A percentile compares a stretch with the other conserved stretches of the same genome.
These are phyloP conservation scores for Takakia lepidozioides DNA, from an alignment of 225 moss, liverwort and hornwort species.

Conservation along the genomic window DNA sequence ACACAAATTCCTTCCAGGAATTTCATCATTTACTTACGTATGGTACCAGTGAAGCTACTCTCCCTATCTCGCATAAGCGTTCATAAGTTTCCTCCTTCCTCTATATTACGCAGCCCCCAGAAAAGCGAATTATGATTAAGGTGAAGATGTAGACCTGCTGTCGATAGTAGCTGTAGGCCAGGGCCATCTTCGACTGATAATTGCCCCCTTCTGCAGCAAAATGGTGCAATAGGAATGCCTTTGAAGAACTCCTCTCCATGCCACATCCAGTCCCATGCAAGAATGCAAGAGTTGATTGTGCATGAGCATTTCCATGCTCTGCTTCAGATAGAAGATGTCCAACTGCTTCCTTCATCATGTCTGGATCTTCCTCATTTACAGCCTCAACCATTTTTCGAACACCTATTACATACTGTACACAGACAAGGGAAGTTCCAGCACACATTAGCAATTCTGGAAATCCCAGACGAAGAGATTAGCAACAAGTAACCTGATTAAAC, in stretches of 20 bases:
- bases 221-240: slow-evolving; percentile 51
- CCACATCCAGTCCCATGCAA: slow-evolving; percentile 40
- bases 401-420: slow-evolving; percentile 40
- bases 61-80: no score
- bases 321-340: slow-evolving; percentile 26
- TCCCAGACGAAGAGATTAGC: no score
- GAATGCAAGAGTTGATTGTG: slow-evolving; percentile 62
- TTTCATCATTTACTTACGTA: no score
- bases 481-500: no score
- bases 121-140: no score
- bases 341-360: slow-evolving; percentile 38
- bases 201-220: slow-evolving; percentile 57
- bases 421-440: slow-evolving; percentile 5
- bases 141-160: slow-evolving; percentile 25
- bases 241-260: slow-evolving; percentile 41
- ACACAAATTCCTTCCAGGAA: no score
- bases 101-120: no score
- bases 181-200: slow-evolving; percentile 61
- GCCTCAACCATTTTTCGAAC: slow-evolving; percentile 48
- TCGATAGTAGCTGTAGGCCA: slow-evolving; percentile 60
- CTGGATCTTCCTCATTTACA: slow-evolving; percentile 32
- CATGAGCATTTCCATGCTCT: slow-evolving; percentile 42
- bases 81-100: no score
- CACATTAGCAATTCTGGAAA: no score
- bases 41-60: no score